Evolutionary conservation across 176 grass and related monocot genomes (phyloP).

Genomic region (Juncus effusus): DNA sequence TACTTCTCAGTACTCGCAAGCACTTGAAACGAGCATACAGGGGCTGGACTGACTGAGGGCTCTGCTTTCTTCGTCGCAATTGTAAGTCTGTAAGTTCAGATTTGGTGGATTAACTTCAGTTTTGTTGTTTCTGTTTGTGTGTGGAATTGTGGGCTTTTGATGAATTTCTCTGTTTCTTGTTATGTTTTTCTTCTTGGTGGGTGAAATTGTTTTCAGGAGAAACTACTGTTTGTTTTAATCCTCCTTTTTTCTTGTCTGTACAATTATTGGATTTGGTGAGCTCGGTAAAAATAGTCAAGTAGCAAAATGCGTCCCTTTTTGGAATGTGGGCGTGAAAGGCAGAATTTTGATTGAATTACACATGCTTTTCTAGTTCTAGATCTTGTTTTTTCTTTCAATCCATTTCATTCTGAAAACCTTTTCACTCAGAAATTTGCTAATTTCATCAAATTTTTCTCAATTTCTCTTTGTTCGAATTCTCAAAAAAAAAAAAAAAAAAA

Average conservation of each 20-base stretch:
- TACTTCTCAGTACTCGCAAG: not conserved
- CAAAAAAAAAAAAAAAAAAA: no score
- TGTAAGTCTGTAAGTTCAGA: no score
- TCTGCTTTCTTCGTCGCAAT: no score
- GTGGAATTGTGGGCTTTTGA: not conserved
- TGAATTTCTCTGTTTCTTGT: not conserved
- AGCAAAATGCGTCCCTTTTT: slow-evolving; percentile 7
- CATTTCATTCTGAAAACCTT: slow-evolving; percentile 8
- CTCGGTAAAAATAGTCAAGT: not conserved
- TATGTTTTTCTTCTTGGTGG: not conserved
- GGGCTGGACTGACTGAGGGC: no score
- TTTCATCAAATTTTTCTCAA: no score
- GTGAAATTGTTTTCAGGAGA: no score
- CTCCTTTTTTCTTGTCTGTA: not conserved
- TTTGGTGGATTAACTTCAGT: no score
- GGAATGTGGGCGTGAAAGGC: not conserved
- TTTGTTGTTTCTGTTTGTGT: not conserved
- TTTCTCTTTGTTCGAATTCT: no score
- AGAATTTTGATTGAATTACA: not conserved
- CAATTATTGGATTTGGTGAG: not conserved
- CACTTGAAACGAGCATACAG: no score
- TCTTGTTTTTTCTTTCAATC: not conserved
- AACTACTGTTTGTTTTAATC: not conserved
- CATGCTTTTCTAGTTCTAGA: not conserved
- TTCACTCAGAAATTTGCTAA: not conserved